Conservation (phyloP, 257 asterid species). For the Verbascum thapsus region DNA sequence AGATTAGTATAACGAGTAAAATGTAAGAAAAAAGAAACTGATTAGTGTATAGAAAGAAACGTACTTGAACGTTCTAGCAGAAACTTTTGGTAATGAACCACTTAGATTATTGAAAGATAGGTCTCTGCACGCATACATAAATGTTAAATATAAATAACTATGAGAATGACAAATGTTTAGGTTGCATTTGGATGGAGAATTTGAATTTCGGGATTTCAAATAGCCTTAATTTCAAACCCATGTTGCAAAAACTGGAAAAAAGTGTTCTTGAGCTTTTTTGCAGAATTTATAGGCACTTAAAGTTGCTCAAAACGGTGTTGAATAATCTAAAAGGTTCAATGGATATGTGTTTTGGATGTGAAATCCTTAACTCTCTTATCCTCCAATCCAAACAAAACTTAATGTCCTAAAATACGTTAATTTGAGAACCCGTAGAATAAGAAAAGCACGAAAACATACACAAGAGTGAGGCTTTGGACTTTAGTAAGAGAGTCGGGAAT, state of each 20-base stretch:
- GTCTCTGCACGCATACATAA: conserved; percentile 60
- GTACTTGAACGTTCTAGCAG: conserved; percentile 89
- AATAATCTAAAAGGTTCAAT: too few relatives aligned
- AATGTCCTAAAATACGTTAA: too few relatives aligned
- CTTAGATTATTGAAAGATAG: conserved; percentile 89
- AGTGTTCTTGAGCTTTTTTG: too few relatives aligned
- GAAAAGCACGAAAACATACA: conserved; percentile 47
- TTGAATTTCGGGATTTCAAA: too few relatives aligned
- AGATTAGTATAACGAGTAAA: neutral
- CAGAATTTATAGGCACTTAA: too few relatives aligned
- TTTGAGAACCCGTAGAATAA: neutral
- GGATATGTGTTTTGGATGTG: too few relatives aligned
- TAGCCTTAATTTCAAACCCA: too few relatives aligned
- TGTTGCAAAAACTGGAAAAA: too few relatives aligned
- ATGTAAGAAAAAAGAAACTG: neutral
- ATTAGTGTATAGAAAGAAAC: conserved; percentile 22
- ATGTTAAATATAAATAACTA: neutral
- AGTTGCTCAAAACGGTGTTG: too few relatives aligned
- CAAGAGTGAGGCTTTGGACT: conserved; percentile 71
- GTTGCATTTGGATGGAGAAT: neutral
- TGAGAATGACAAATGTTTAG: conserved; percentile 1
- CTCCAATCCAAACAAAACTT: too few relatives aligned
- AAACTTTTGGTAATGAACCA: conserved; percentile 82
- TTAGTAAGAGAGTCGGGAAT: conserved; percentile 73
- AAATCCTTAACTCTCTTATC: too few relatives aligned